Conservation (phyloP, 192 early-diverging fungal genomes). For the Rhizophlyctis rosea region DNA sequence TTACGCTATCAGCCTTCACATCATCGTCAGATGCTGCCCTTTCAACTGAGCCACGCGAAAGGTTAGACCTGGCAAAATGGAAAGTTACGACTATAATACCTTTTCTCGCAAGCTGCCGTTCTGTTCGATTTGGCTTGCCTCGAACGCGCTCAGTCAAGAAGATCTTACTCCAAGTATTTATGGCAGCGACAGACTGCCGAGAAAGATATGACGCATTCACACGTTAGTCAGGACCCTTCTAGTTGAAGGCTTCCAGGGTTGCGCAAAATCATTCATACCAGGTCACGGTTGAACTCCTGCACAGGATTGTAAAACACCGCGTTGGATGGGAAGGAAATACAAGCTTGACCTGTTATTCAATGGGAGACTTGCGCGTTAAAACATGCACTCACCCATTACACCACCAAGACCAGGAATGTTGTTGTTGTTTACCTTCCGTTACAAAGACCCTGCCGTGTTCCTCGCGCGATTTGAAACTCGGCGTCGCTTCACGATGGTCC, state of each 20-base stretch:
- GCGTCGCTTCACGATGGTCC: too few species aligned
- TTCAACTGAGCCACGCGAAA: too few species aligned
- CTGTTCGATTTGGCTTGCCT: constrained; percentile 32
- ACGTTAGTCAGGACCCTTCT: not conserved
- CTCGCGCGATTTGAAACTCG: not conserved
- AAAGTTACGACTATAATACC: not conserved
- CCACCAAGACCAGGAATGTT: too few species aligned
- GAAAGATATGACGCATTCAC: not conserved
- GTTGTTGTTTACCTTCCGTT: not conserved
- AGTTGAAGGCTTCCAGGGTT: not conserved
- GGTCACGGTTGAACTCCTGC: constrained; percentile 96
- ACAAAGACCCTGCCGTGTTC: not conserved
- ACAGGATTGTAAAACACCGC: constrained; percentile 99
- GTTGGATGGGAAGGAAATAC: constrained; percentile 38
- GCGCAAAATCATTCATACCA: constrained; percentile 34
- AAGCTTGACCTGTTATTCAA: constrained; percentile 32
- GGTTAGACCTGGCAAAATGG: not conserved
- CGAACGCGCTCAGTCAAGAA: constrained; percentile 57
- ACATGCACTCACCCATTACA: not conserved
- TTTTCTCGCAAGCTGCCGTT: constrained; percentile 20
- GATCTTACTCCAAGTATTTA: constrained; percentile 86
- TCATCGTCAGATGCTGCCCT: constrained; percentile 5
- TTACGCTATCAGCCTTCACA: not conserved
- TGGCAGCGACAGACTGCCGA: constrained; percentile 83
- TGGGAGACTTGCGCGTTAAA: not conserved